Base-by-base conservation (phyloP, 169 alveolate species). In the Plasmodium inui region DNA sequence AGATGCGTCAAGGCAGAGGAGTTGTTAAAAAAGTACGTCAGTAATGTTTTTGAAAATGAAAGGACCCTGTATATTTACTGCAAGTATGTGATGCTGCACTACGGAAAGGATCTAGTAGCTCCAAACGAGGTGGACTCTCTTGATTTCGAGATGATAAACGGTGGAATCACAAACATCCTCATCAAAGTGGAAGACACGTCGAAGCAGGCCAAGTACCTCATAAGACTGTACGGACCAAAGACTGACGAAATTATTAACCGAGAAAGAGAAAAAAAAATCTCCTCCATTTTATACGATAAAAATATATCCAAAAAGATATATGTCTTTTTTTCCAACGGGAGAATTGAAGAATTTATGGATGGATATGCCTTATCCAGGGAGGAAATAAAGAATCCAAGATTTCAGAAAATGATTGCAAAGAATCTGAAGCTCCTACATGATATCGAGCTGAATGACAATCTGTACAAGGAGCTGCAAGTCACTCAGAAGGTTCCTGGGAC, bases 281-380 rank as follows among this genome's bases (percentile, higher is more conserved):
- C 95, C 1, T 50, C 28, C 46, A 95, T 92, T 74, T 93, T 96
- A 26, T 94, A 93, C 17, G 80, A 78, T 30, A 92, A 83, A 79
- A 95, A 94, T 37, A 86, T 96, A 46, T 83, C 96, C 9, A 96
- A 96, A 94, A 50, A 85, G 19, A 94, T 96, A 37, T 96, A 95
- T 67, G 96, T 95, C 0, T 93, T 86, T 83, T 95, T 96, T 86
- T 61, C 89, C 7, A 81, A 95, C 82, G 95, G 96, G 1, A 96
- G 98, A 88, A 95, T 96, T 28, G 98, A 96, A 94, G 97, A 96
- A 79, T 96, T 96, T 96, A 84, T 95, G 79, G 96, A 93, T 19
- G 98, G 98, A 0, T 78, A 93, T 46, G 95, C 92, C 6, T 28
- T 96, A 7, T 82, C 97, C n/a, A 86, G 82, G 26, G 96, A 94